Conservation (phyloP, 345 rosid genomes). For the Theobroma cacao region DNA sequence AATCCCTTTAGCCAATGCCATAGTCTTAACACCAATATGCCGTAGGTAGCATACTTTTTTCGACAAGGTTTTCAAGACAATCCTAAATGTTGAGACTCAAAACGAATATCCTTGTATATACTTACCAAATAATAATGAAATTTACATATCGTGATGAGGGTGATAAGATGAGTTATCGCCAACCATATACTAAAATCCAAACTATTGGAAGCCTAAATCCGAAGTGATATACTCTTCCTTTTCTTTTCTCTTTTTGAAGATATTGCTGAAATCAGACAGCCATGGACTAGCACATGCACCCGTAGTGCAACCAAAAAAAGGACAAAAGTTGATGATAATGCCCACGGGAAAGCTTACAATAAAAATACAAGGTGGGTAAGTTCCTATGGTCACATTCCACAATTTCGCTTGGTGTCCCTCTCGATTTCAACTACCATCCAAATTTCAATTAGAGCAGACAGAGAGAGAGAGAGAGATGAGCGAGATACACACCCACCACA, state of each 20-base stretch:
- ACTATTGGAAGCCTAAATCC: background rate
- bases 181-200: background rate
- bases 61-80: background rate
- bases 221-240: background rate
- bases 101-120: background rate
- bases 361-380: conserved; percentile 3
- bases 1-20: background rate
- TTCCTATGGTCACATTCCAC: conserved; percentile 13
- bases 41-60: background rate
- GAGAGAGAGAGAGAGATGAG: background rate
- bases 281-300: background rate
- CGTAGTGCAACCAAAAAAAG: background rate
- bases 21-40: background rate
- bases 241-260: background rate
- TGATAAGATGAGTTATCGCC: background rate
- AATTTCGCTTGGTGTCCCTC: conserved; percentile 21
- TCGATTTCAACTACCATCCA: conserved; percentile 44
- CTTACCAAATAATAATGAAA: background rate
- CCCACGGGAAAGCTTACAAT: background rate
- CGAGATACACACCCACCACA: conserved; percentile 31
- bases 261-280: background rate
- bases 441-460: conserved; percentile 10
- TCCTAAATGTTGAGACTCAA: background rate
- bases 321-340: background rate
- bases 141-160: background rate